Conservation (phyloP, 345 rosid genomes). For the Euphorbia peplus region DNA sequence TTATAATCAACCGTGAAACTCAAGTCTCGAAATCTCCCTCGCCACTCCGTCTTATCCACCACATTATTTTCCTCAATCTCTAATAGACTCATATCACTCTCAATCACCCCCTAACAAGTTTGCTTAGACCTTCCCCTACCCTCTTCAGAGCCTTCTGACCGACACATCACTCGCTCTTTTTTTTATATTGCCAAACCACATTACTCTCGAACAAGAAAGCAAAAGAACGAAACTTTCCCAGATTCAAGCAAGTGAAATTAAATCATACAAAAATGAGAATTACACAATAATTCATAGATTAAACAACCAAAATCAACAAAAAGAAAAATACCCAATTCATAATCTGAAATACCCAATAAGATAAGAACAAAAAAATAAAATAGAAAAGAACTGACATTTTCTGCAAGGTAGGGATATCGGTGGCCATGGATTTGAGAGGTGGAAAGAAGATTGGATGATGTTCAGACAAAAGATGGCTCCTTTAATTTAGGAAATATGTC, state of each 20-base stretch:
- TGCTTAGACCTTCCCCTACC: no score
- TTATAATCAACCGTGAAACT: no score
- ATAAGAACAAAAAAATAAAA: background rate
- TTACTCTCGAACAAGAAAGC: background rate
- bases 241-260: background rate
- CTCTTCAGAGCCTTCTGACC: no score
- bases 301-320: background rate
- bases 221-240: background rate
- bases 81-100: no score
- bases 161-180: no score
- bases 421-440: slow-evolving; percentile 3
- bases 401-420: slow-evolving; percentile 5
- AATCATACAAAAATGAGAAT: background rate
- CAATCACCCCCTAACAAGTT: no score
- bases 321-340: background rate
- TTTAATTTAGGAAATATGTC: no score
- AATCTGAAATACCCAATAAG: background rate
- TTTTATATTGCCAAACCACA: no score
- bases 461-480: background rate
- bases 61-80: no score
- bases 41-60: no score
- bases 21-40: no score
- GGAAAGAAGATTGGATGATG: background rate
- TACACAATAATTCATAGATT: background rate
- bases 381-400: background rate